Evolutionary conservation across 106 monocot genomes (phyloP), one percentile per base, ranked within the genome.

Genomic region (Platanthera zijinensis): DNA sequence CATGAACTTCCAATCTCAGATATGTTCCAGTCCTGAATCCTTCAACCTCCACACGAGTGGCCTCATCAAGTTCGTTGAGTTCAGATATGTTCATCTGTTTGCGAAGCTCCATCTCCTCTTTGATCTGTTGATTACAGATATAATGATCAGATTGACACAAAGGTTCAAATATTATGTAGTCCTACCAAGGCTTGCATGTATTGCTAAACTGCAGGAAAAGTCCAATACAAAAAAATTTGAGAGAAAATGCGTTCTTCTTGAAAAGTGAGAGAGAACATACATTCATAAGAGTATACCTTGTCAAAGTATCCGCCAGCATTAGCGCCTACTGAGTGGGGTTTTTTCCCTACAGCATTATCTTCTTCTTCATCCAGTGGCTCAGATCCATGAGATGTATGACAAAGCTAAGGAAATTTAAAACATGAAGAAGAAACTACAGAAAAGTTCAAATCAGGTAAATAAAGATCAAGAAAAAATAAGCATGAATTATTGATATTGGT

Each of bases 51-150:
- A 94, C 63, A 63, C 94, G 81, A 68, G 91, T 88, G 14, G 78
- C 87, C 84, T 99, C 99, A 88, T 99, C 99, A 50, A 99, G 83
- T 51, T 99, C 90, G 83, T 99, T 88, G 25, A 99, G 90, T 76
- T 94, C 99, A 10, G 85, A 80, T 69, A 92, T 79, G 56, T 99
- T 99, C 83, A 86, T 79, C 62, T 99, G 99, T 72, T 88, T 94
- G 19, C 94, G 91, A 61, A 99, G 78, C 74, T 94, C 94, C 62
- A 92, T 85, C 75, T 99, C 94, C 74, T 99, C 94, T 71, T 94
- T 94, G 69, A 99, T 75, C 94, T 96, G 93, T 76, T 79, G 75
- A 84, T 73, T 32, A 11, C 46, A 54, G 68, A 53, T 52, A 19
- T 22, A 30, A 15, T 46, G 13, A 52, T 79, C 74, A 73, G 28